Percentiles rank a stretch among this genome's conserved stretches.
These are phyloP conservation scores for Lunularia cruciata DNA, from an alignment of 225 moss, liverwort and hornwort species.

Conservation along the genomic window DNA sequence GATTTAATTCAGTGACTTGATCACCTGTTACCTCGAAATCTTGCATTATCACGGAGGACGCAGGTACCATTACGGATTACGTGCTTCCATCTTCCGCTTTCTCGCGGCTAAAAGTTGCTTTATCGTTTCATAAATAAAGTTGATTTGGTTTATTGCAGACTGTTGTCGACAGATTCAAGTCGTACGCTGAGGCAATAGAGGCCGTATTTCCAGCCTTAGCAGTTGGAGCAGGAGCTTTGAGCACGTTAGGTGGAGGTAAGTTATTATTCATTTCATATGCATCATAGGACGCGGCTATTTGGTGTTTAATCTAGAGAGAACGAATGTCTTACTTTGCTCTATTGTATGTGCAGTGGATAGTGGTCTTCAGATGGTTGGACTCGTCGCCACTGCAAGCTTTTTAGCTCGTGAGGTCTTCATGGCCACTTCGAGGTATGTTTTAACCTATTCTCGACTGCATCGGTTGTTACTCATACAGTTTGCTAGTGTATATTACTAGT, in stretches of 20 bases:
- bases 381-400: constrained; percentile 81
- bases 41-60: no score
- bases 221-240: constrained; percentile 85
- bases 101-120: not conserved
- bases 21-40: not conserved
- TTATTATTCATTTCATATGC: not conserved
- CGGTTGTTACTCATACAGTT: not conserved
- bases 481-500: not conserved
- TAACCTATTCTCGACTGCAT: not conserved
- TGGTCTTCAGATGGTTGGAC: constrained; percentile 81
- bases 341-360: constrained; percentile 62
- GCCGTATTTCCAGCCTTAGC: constrained; percentile 75
- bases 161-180: constrained; percentile 53
- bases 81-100: not conserved
- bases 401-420: constrained; percentile 69
- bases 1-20: not conserved
- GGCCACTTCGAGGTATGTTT: constrained; percentile 66
- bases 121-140: not conserved
- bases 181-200: constrained; percentile 54
- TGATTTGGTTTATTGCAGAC: constrained; percentile 35
- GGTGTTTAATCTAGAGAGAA: not conserved
- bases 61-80: no score
- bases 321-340: not conserved
- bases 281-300: not conserved
- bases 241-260: constrained; percentile 77